Percentiles rank a stretch among this genome's conserved stretches.
Evolutionary conservation across 106 monocot genomes (phyloP).

Genomic region (Acorus gramineus): DNA sequence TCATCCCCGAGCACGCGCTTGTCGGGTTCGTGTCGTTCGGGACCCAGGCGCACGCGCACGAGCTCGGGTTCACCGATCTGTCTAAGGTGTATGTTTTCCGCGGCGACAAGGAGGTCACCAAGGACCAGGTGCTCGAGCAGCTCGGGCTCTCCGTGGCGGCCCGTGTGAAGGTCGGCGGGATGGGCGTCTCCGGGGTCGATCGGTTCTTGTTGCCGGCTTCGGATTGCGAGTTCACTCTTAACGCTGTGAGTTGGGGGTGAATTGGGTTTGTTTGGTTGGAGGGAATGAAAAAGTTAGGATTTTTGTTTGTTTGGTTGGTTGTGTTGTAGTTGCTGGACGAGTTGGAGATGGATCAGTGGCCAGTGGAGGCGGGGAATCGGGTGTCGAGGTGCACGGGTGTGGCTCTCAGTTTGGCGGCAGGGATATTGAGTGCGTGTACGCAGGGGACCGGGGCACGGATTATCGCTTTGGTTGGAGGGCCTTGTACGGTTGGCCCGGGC

Average conservation of each 20-base stretch:
- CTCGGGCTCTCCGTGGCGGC: constrained; percentile 43
- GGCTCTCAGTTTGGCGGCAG: constrained; percentile 85
- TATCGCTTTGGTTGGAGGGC: constrained; percentile 87
- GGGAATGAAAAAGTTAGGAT: background rate
- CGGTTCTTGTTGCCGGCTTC: constrained; percentile 83
- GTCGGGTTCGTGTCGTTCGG: constrained; percentile 88
- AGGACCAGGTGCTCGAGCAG: constrained; percentile 88
- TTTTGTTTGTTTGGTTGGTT: background rate
- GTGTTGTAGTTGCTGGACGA: constrained; percentile 69
- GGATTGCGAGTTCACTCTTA: constrained; percentile 87
- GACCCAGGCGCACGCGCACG: constrained; percentile 91
- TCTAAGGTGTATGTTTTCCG: constrained; percentile 77
- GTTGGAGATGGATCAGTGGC: constrained; percentile 93
- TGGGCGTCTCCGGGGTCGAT: constrained; percentile 14
- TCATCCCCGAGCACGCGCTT: constrained; percentile 84
- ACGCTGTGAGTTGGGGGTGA: constrained; percentile 34
- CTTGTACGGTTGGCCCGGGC: constrained; percentile 95
- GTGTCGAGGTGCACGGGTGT: constrained; percentile 82
- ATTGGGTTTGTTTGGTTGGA: too few species aligned
- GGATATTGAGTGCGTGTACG: constrained; percentile 77
- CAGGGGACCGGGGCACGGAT: constrained; percentile 94
- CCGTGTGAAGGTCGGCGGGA: constrained; percentile 5
- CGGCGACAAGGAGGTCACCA: constrained; percentile 80
- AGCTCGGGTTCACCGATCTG: constrained; percentile 79
- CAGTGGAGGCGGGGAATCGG: constrained; percentile 68